phyloP scores from a whole-genome alignment of 208 protist genomes.

The Trypanosomatidae sp. region DNA sequence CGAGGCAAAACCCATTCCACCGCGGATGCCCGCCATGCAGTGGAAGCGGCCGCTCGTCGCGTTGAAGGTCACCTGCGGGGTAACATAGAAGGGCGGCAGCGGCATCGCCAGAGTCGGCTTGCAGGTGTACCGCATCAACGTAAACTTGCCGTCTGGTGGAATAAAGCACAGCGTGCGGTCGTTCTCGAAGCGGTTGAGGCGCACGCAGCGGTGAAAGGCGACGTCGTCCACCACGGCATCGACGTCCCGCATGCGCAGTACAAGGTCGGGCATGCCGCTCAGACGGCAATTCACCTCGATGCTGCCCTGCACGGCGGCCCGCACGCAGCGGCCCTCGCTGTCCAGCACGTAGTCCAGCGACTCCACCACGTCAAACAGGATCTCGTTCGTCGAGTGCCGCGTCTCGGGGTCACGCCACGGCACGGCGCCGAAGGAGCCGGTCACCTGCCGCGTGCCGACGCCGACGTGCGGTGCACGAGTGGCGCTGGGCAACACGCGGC shows the following conservation, averaged over 20 bases:
- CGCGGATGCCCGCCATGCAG: slow-evolving; percentile 85
- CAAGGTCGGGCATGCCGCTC: slow-evolving; percentile 89
- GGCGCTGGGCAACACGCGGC: slow-evolving; percentile 17
- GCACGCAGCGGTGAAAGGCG: slow-evolving; percentile 88
- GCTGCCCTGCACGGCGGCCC: slow-evolving; percentile 60
- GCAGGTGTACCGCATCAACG: slow-evolving; percentile 81
- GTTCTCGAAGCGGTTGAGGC: slow-evolving; percentile 54
- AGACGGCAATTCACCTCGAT: slow-evolving; percentile 86
- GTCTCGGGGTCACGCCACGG: slow-evolving; percentile 83
- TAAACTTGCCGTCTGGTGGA: slow-evolving; percentile 91
- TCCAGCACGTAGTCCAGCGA: slow-evolving; percentile 83
- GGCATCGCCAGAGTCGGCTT: slow-evolving; percentile 37
- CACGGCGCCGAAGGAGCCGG: slow-evolving; percentile 22
- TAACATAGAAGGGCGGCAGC: slow-evolving; percentile 83
- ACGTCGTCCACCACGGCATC: slow-evolving; percentile 72
- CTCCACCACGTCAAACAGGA: slow-evolving; percentile 94
- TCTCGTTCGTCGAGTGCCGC: slow-evolving; percentile 80
- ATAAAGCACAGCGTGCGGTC: slow-evolving; percentile 85
- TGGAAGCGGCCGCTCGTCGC: slow-evolving; percentile 68
- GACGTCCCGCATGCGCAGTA: slow-evolving; percentile 64
- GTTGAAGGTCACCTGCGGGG: slow-evolving; percentile 84
- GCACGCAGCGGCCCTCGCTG: slow-evolving; percentile 64
- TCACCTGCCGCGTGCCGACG: slow-evolving; percentile 18
- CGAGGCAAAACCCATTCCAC: slow-evolving; percentile 23
- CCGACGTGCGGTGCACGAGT: slow-evolving; percentile 17